Evolutionary conservation across 305 asterid genomes (phyloP), one percentile per base, ranked within the genome.

Genomic region (Solanum hybrid): DNA sequence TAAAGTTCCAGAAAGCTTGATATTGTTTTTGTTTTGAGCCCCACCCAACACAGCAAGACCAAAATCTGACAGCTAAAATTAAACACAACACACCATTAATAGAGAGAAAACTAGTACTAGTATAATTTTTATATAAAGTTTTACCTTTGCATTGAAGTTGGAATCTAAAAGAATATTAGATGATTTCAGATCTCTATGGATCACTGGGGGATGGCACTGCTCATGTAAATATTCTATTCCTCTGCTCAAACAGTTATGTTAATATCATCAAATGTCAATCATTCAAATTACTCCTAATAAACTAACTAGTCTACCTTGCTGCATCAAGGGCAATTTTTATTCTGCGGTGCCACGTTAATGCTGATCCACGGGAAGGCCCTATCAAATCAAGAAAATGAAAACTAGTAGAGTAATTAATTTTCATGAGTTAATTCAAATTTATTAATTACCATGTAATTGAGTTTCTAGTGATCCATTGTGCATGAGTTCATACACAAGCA

Each of bases 171-270:
- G 98, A 89, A 95, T 95, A 93, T 95, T 95, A 89, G 97, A 95
- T 42, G 98, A 95, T 93, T 95, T 95, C 91, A 95, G 94, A 94
- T 95, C 98, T 92, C 98, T 94, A 91, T 95, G 98, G 88, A 95
- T 95, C 31, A 95, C 95, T 14, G 93, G 92, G 34, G 98, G 98
- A 89, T 91, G 93, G 92, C 97, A 94, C 90, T 90, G 94, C 93
- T 94, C 94, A 78, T 95, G 98, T 88, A 95, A 92, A 93, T 93
- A 93, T 80, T 95, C 96, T 92, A 95, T 90, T 90, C 97, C 98
- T 90, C 97, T 95, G 96, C 40, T 87, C 90, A 93, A 91, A 88
- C 92, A 90, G 38, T 31, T 89, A 86, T 88, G 42, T 89, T 78
- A 88, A 88, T 79, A 88, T 72, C 71, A 88, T 72, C 71, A 77